Evolutionary conservation across 2,329 filamentous ascomycete genomes (phyloP).

Genomic region (Lasiodiplodia theobromae): DNA sequence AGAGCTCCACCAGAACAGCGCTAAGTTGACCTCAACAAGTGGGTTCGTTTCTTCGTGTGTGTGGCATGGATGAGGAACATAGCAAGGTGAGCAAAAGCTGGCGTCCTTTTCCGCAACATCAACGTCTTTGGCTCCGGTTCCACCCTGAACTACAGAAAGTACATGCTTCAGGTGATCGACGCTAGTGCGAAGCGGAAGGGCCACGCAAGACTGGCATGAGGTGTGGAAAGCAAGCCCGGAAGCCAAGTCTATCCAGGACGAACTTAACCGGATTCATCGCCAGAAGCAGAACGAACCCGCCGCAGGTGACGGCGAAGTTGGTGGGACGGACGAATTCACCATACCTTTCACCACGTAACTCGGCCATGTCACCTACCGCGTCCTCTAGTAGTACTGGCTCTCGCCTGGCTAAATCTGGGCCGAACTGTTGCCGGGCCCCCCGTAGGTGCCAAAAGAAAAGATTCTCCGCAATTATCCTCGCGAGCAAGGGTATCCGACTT

Average conservation of each 20-base stretch:
- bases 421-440: constrained; percentile 39
- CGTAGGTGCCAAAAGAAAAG: too few relatives aligned
- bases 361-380: constrained; percentile 46
- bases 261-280: constrained; percentile 51
- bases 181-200: constrained; percentile 48
- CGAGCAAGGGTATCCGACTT: too few relatives aligned
- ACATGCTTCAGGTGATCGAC: constrained; percentile 64
- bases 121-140: constrained; percentile 71
- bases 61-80: constrained; percentile 62
- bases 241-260: constrained; percentile 40
- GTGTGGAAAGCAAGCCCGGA: constrained; percentile 46
- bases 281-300: constrained; percentile 40
- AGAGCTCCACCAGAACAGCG: constrained; percentile 59
- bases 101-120: constrained; percentile 70
- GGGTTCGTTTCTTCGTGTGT: constrained; percentile 58
- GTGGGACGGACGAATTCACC: constrained; percentile 52
- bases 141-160: constrained; percentile 73
- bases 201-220: constrained; percentile 52
- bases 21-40: constrained; percentile 62
- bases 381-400: constrained; percentile 56
- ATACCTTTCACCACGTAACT: constrained; percentile 48
- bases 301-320: constrained; percentile 41
- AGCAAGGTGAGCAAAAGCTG: constrained; percentile 61
- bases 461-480: too few relatives aligned
- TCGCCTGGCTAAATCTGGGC: constrained; percentile 53